Base-by-base conservation (phyloP, 345 rosid species). In the Arabidopsis suecica region DNA sequence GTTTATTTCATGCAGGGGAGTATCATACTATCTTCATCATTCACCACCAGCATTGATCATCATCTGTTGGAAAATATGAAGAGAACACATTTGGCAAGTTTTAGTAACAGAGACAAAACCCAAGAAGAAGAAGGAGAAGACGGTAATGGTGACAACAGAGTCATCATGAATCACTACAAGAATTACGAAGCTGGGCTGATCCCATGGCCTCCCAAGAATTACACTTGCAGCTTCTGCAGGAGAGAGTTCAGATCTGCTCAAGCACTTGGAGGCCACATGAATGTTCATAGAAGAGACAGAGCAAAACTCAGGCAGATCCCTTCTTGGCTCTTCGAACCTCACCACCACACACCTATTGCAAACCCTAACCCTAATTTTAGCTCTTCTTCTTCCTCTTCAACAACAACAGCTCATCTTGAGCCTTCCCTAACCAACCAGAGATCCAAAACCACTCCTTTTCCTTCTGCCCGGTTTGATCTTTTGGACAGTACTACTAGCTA, bases 221-320 rank as follows among this genome's bases (percentile, higher is more conserved):
- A 85, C 74, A 60, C 76, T 47, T 87, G 91, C 67, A 85, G 73
- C 79, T 87, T 85, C 69, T 87, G 91, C 66, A 79, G 78, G 69
- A 76, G 89, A 74, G 84, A 81, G 25, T 87, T 87, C 69, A 84
- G 65, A 76, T 84, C 91, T 30, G 91, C 91, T 77, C 91, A 87
- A 82, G 91, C 91, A 47, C 87, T 88, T 57, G 92, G 92, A 18
- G 92, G 92, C n/a, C 92, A 88, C 65, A 88, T 86, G 92, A 88
- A 87, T 64, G 88, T 87, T n/a, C 91, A 88, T 60, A 84, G 91
- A 55, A 84, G 86, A 84, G 91, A 88, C 76, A 84, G 88, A 72
- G 89, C 91, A 57, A 83, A 79, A 81, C 58, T 84, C 51, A 85
- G 80, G 61, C 83, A 83, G 78, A 62, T 85, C 32, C 81, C 87